A percentile compares a stretch with the other conserved stretches of the same genome.
These are phyloP conservation scores for Elsinoe arachidis DNA, from an alignment of 2,329 filamentous ascomycete species.

Conservation along the genomic window DNA sequence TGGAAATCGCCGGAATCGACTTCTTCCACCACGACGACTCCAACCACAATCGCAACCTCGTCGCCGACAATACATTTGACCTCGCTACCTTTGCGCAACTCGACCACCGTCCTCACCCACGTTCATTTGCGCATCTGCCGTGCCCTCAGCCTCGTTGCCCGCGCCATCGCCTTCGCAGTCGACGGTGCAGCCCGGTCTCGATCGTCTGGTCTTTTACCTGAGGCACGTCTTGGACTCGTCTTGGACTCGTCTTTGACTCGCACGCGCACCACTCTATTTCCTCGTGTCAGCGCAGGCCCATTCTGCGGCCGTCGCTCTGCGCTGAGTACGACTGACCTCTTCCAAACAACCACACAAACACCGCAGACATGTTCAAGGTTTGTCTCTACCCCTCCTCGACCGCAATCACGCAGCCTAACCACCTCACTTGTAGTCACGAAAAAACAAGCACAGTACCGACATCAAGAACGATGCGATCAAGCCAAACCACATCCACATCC, in stretches of 20 bases:
- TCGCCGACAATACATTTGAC: background rate
- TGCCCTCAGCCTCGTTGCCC: background rate
- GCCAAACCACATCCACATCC: conserved; percentile 65
- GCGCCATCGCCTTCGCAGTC: background rate
- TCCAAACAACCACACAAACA: background rate
- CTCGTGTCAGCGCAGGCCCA: conserved; percentile 6
- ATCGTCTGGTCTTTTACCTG: background rate
- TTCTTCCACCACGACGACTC: too few relatives aligned
- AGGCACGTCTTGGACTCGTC: too few relatives aligned
- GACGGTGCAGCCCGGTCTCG: background rate
- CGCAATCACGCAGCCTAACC: background rate
- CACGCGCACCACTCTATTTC: background rate
- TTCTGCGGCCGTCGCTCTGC: conserved; percentile 3
- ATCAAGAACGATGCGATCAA: conserved; percentile 55
- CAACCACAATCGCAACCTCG: background rate
- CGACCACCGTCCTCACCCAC: background rate
- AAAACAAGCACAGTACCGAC: conserved; percentile 30
- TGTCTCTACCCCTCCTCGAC: background rate
- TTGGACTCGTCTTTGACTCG: background rate
- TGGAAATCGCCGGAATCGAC: too few relatives aligned
- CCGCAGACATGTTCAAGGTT: conserved; percentile 11
- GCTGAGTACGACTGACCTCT: background rate
- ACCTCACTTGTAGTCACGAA: conserved; percentile 2
- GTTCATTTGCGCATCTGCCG: background rate
- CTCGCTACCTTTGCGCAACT: background rate